phyloP scores from a whole-genome alignment of 768 basidiomycete species.

The Boletus vinaceobasis region DNA sequence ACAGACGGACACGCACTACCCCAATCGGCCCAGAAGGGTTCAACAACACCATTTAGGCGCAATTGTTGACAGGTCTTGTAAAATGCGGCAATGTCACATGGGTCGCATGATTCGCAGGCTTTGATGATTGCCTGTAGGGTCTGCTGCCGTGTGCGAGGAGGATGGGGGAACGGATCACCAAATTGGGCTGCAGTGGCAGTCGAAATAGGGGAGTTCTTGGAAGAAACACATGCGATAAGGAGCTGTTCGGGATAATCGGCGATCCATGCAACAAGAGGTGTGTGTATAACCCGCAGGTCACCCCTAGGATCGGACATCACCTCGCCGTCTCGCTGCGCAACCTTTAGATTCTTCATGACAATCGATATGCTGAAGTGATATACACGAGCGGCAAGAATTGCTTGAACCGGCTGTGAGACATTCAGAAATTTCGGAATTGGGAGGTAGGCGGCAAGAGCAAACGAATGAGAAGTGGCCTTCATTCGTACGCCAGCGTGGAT shows the following conservation, averaged over 20 bases:
- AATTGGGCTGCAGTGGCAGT: no score
- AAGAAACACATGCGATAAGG: conserved; percentile 2
- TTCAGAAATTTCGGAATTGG: conserved; percentile 31
- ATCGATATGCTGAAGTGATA: conserved; percentile 31
- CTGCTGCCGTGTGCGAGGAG: no score
- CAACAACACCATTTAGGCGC: no score
- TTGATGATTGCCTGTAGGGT: no score
- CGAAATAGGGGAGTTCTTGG: no score
- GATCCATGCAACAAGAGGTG: conserved; percentile 1
- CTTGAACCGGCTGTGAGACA: conserved; percentile 17
- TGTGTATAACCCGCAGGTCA: neutral
- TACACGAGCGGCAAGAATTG: conserved; percentile 26
- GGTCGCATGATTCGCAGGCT: no score
- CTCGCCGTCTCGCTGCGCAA: conserved; percentile 21
- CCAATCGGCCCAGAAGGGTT: no score
- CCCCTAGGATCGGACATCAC: conserved; percentile 26
- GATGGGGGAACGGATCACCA: no score
- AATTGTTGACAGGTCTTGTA: no score
- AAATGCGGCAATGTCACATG: no score
- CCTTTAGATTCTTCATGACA: conserved; percentile 27
- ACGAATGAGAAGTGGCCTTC: conserved; percentile 33
- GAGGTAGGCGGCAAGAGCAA: conserved; percentile 26
- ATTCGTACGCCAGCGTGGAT: conserved; percentile 27
- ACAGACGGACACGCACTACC: no score
- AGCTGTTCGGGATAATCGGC: neutral